Evolutionary conservation across 768 basidiomycete species (phyloP).

Genomic region (Coprinopsis marcescibilis): DNA sequence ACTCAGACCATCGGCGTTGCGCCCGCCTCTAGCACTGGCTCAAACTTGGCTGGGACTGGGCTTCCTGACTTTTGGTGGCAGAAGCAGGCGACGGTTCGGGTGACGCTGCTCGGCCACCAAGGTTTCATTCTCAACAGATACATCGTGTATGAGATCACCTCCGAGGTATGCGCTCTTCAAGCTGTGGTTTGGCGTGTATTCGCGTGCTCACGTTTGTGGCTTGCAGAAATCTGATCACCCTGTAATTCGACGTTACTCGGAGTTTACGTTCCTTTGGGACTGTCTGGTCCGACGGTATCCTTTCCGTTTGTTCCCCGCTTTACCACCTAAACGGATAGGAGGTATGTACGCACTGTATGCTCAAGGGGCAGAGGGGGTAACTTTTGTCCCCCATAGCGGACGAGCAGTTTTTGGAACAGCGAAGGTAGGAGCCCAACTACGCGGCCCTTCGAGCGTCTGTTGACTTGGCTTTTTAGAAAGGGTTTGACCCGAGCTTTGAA

Average conservation of each 20-base stretch:
- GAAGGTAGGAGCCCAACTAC: conserved; percentile 43
- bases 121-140: conserved; percentile 89
- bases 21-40: conserved; percentile 34
- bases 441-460: conserved; percentile 2
- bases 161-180: conserved; percentile 61
- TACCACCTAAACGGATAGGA: conserved; percentile 92
- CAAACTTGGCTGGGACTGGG: conserved; percentile 63
- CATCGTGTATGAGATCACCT: conserved; percentile 75
- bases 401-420: conserved; percentile 85
- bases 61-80: conserved; percentile 86
- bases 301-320: conserved; percentile 78
- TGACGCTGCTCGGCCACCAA: conserved; percentile 79
- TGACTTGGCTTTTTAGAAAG: conserved; percentile 40
- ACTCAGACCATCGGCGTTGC: not conserved
- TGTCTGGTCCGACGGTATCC: conserved; percentile 83
- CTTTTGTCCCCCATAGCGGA: conserved; percentile 48
- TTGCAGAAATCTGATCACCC: conserved; percentile 49
- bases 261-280: conserved; percentile 90
- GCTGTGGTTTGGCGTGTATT: conserved; percentile 3
- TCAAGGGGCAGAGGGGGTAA: conserved; percentile 9
- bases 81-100: conserved; percentile 63
- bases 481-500: conserved; percentile 77
- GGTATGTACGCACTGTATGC: too few species aligned
- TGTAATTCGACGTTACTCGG: conserved; percentile 85
- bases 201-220: conserved; percentile 9